Evolutionary conservation across 1,139 yeast species (phyloP), one percentile per base, ranked within the genome.

Genomic region (Scheffersomyces parashehatae): DNA sequence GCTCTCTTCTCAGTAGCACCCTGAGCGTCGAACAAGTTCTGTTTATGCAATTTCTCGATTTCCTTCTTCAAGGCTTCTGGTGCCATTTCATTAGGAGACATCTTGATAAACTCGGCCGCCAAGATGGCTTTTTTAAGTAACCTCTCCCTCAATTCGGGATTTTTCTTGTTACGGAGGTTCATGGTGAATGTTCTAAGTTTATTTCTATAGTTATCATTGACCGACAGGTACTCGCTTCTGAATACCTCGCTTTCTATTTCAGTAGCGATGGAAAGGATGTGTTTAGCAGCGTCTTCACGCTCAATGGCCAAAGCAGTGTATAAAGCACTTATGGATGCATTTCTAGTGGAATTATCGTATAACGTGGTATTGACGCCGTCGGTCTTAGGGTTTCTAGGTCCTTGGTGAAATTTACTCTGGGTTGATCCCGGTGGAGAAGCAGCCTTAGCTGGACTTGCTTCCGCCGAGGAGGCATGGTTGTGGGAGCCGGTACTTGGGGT

Each of bases 1-100:
- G 99, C 96, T 56, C 97, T 80, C 73, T 90, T 89, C 58, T 91
- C 95, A 8, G 89, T 90, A n/a, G 99, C 98, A 54, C 97, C 97
- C 67, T 89, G 97, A 3, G 99, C 99, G 62, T 93, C 96, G 68
- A 88, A 91, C 61, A 93, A 75, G 67, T 95, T 95, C 64, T 88
- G 86, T 62, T 88, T 86, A 60, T 88, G 89, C 55, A 93, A 78
- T 56, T 87, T 83, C 58, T 90, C 95, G 54, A 91, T 77, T 62
- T 90, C 95, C 62, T 86, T 81, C 67, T 87, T 88, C 53, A 93
- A 78, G 8, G 85, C 73, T 59, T 89, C 97, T 2, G 97, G 96
- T 0, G 98, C 98, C 84, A 93, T 79, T 53, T 93, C 99, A 59
- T 85, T 89, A 8, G 97, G 95, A 30, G 84, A 73, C 96, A 95